phyloP scores from a whole-genome alignment of 345 rosid species.

The Melaleuca quinquenervia region DNA sequence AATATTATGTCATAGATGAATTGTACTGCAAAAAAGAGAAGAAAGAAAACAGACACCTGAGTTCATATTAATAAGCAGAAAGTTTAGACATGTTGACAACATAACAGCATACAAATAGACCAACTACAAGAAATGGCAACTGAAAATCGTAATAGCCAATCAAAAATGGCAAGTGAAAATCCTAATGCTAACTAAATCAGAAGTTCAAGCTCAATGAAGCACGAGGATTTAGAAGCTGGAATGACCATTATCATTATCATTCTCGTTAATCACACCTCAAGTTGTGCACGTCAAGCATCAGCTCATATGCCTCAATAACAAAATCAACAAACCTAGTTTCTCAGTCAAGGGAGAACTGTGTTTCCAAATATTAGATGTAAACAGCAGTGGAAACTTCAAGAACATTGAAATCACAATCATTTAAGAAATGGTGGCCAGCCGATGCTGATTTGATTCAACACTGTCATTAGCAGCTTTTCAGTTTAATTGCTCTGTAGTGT shows the following conservation, averaged over 20 bases:
- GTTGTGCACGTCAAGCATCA: not conserved
- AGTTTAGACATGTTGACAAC: not conserved
- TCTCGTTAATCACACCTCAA: not conserved
- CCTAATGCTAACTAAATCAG: not conserved
- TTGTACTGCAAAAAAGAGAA: conserved; percentile 32
- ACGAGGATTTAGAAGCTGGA: not conserved
- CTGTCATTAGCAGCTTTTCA: not conserved
- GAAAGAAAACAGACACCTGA: not conserved
- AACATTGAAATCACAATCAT: not conserved
- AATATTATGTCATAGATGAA: conserved; percentile 45
- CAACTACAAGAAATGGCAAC: not conserved
- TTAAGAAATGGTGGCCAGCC: not conserved
- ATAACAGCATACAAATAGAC: not conserved
- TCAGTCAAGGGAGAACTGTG: not conserved
- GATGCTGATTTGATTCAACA: not conserved
- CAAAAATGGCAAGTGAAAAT: not conserved
- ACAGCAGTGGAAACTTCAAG: not conserved
- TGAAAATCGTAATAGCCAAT: not conserved
- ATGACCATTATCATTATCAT: not conserved
- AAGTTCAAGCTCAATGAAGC: not conserved
- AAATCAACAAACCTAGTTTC: not conserved
- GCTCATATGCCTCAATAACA: not conserved
- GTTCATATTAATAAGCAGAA: not conserved
- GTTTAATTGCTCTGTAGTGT: no score
- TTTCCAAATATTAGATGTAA: not conserved